These are phyloP conservation scores for Oehlia diaphana DNA, from an alignment of 192 early-diverging fungal species.

Conservation along the genomic window DNA sequence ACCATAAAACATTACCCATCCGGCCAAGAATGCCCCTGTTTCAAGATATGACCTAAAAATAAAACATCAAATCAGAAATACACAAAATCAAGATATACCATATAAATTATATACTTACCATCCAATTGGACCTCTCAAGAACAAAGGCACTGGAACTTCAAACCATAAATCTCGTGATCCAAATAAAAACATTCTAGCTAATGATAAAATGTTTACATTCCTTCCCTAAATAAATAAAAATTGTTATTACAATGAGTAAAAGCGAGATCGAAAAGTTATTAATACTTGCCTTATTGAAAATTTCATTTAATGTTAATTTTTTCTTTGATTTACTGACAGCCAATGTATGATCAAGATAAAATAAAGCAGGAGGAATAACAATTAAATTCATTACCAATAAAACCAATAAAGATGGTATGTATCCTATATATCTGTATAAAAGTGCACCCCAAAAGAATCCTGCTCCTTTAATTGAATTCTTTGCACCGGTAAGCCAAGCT, in stretches of 20 bases:
- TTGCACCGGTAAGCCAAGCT: slow-evolving; percentile 48
- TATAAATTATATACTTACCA: slow-evolving; percentile 25
- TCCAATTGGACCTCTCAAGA: slow-evolving; percentile 33
- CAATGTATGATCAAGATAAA: slow-evolving; percentile 29
- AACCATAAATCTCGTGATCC: slow-evolving; percentile 48
- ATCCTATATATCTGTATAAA: slow-evolving; percentile 33
- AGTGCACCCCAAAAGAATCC: slow-evolving; percentile 47
- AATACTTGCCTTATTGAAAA: slow-evolving; percentile 11
- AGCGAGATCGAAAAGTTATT: not conserved
- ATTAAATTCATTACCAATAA: slow-evolving; percentile 35
- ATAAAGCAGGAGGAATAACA: slow-evolving; percentile 15
- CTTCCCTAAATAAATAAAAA: slow-evolving; percentile 8
- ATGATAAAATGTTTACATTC: slow-evolving; percentile 37
- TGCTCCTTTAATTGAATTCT: slow-evolving; percentile 51
- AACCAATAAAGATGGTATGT: slow-evolving; percentile 39
- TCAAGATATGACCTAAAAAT: slow-evolving; percentile 32
- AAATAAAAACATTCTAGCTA: slow-evolving; percentile 52
- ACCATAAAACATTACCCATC: slow-evolving; percentile 50
- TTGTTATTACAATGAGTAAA: no score
- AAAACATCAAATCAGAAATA: no score
- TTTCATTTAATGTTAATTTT: slow-evolving; percentile 17
- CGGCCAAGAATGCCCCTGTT: slow-evolving; percentile 40
- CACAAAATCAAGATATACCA: no score
- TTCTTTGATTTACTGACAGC: slow-evolving; percentile 23
- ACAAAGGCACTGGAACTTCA: slow-evolving; percentile 43